Evolutionary conservation across 495 filamentous ascomycete genomes (phyloP).

Genomic region (Annulohypoxylon bovei): DNA sequence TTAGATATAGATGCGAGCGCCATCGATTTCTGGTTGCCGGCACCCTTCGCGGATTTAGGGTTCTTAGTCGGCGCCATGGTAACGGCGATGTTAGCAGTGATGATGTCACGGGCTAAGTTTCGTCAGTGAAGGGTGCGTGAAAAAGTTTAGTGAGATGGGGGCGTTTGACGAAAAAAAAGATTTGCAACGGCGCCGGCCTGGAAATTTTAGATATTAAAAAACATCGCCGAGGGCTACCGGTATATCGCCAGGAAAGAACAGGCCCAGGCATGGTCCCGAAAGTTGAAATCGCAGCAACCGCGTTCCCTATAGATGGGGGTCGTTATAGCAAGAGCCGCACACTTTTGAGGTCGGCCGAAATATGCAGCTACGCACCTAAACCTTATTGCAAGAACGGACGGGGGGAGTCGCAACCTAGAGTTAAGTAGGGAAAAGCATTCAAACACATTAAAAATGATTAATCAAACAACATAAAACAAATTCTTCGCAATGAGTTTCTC

Average conservation of each 20-base stretch:
- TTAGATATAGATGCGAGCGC: background rate
- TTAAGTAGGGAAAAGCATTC: background rate
- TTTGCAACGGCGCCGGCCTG: background rate
- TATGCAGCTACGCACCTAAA: constrained; percentile 32
- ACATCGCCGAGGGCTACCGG: background rate
- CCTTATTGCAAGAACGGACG: constrained; percentile 22
- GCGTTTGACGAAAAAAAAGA: background rate
- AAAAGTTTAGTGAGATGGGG: background rate
- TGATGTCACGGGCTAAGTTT: constrained; percentile 8
- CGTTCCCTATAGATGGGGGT: background rate
- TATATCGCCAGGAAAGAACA: background rate
- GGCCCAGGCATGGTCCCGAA: background rate
- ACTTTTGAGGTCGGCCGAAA: constrained; percentile 6
- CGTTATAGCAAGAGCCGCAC: background rate
- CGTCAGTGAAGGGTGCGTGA: background rate
- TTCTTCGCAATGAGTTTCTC: background rate
- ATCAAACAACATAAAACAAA: constrained; percentile 1
- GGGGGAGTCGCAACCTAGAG: constrained; percentile 1
- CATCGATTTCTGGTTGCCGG: background rate
- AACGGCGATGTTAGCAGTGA: constrained; percentile 5
- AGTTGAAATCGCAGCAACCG: background rate
- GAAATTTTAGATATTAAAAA: background rate
- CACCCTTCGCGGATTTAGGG: background rate
- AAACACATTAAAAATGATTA: background rate
- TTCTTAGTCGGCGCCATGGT: constrained; percentile 13